Conservation (phyloP, 495 filamentous ascomycete species). For the Penicillium psychrofluorescens region DNA sequence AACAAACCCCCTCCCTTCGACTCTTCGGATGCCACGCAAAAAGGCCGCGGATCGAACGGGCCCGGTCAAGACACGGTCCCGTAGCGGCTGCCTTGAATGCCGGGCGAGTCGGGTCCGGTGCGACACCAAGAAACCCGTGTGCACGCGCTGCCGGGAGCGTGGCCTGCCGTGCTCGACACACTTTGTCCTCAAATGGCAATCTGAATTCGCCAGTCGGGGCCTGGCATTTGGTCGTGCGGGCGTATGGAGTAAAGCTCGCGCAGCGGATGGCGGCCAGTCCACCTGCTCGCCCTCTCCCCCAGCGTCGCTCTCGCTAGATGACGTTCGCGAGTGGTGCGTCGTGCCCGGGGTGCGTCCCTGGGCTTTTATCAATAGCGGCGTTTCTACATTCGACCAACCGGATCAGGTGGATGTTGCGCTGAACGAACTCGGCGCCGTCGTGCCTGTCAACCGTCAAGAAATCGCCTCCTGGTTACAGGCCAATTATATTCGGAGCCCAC, state of each 20-base stretch:
- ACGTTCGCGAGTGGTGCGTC: conserved; percentile 23
- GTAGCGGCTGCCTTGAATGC: conserved; percentile 37
- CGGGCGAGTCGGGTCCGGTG: conserved; percentile 38
- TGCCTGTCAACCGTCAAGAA: conserved; percentile 1
- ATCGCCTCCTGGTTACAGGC: too few species aligned
- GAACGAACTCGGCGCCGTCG: conserved; percentile 20
- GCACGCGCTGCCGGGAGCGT: conserved; percentile 30
- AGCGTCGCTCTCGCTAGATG: conserved; percentile 7
- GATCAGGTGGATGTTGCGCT: conserved; percentile 20
- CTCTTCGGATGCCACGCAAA: conserved; percentile 33
- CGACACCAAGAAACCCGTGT: conserved; percentile 35
- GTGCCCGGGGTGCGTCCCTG: conserved; percentile 23
- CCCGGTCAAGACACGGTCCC: conserved; percentile 39
- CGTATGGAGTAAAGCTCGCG: conserved; percentile 31
- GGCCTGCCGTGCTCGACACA: conserved; percentile 32
- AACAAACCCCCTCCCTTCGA: neutral
- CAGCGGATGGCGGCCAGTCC: conserved; percentile 1
- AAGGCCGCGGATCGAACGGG: conserved; percentile 36
- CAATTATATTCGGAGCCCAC: too few species aligned
- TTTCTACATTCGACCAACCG: conserved; percentile 24
- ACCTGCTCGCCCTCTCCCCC: conserved; percentile 8
- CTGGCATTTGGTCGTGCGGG: conserved; percentile 38
- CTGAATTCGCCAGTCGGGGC: conserved; percentile 36
- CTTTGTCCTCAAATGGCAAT: conserved; percentile 39
- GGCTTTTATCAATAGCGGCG: conserved; percentile 33